Conservation (phyloP, 2,329 filamentous ascomycete genomes). For the Neofusicoccum parvum region DNA sequence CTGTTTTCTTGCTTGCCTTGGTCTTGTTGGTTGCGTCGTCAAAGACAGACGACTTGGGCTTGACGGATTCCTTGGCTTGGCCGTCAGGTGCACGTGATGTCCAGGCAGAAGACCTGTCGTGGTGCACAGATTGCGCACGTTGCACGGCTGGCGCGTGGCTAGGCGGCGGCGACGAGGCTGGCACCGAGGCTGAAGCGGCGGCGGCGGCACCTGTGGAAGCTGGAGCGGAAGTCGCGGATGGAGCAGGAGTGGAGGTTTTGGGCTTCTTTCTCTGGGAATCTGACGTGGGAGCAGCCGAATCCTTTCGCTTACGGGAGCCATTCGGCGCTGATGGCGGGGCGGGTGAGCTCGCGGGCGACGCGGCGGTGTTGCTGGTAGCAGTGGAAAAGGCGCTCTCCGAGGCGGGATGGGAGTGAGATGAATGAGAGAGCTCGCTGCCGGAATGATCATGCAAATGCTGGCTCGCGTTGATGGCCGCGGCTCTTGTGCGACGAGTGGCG, state of each 20-base stretch:
- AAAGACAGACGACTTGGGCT: slow-evolving; percentile 10
- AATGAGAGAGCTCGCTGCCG: not conserved
- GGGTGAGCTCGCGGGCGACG: slow-evolving; percentile 19
- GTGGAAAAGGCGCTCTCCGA: slow-evolving; percentile 16
- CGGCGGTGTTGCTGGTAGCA: slow-evolving; percentile 1
- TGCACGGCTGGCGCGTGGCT: slow-evolving; percentile 1
- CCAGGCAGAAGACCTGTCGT: not conserved
- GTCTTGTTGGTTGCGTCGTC: slow-evolving; percentile 16
- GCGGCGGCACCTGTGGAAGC: not conserved
- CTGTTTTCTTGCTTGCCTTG: slow-evolving; percentile 1
- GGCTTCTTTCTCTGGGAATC: slow-evolving; percentile 11
- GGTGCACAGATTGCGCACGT: not conserved
- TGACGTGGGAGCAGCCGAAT: slow-evolving; percentile 14
- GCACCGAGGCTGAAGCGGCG: not conserved
- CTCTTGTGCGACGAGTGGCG: slow-evolving; percentile 13
- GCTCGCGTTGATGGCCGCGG: not conserved
- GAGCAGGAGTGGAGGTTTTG: not conserved
- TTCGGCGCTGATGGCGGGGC: slow-evolving; percentile 3
- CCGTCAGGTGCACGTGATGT: slow-evolving; percentile 1
- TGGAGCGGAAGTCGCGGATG: slow-evolving; percentile 6
- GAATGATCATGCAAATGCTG: slow-evolving; percentile 16
- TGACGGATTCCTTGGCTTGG: slow-evolving; percentile 12
- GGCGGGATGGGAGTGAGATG: slow-evolving; percentile 1
- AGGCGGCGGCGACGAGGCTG: slow-evolving; percentile 4
- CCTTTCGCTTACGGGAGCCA: slow-evolving; percentile 17